Evolutionary conservation across 352 stramenopile species (phyloP), one percentile per base, ranked within the genome.

Genomic region (Globisporangium nodosum): DNA sequence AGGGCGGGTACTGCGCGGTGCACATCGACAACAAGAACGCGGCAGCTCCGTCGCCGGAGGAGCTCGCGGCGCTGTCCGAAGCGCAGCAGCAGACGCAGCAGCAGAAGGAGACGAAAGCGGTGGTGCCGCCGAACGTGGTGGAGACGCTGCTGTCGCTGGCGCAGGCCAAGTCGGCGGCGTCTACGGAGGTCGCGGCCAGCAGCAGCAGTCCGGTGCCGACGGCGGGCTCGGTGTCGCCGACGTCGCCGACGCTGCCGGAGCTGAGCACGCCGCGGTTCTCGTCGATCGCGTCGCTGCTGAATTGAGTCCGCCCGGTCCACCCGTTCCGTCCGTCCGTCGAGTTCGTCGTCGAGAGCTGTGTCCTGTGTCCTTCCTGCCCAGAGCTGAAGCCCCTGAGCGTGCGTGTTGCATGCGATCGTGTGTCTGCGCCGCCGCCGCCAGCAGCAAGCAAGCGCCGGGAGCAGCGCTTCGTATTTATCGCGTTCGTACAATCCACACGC

Each of bases 61-160:
- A 58, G 15, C 27, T 40, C 16, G 53, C 21, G n/a, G 33, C 53
- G 13, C 39, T n/a, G 24, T 27, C 24, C 5, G 20, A 3, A 24
- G n/a, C 20, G 18, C 40, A 49, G 53, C 21, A 48, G 20, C 42
- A 18, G 52, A 53, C 7, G 3, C 30, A 52, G 13, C 46, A 61
- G 8, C 27, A 62, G 3, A n/a, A 48, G 2, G 57, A 52, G 20
- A 52, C 48, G n/a, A 63, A 55, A 24, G 21, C 15, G 27, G 33
- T 18, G 5, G 69, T 74, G 27, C 71, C 78, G 47, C 61, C 76
- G 7, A 80, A 72, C 13, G 77, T 80, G 18, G 75, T 87, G 7
- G 77, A 90, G 66, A 88, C 80, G 43, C 62, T 90, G 55, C 58
- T 90, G 39, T 80, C 71, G n/a, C 70, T 90, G 31, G 64, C 75